Evolutionary conservation across 2,329 filamentous ascomycete genomes (phyloP), one percentile per base, ranked within the genome.

Genomic region (Penicillium sp.): DNA sequence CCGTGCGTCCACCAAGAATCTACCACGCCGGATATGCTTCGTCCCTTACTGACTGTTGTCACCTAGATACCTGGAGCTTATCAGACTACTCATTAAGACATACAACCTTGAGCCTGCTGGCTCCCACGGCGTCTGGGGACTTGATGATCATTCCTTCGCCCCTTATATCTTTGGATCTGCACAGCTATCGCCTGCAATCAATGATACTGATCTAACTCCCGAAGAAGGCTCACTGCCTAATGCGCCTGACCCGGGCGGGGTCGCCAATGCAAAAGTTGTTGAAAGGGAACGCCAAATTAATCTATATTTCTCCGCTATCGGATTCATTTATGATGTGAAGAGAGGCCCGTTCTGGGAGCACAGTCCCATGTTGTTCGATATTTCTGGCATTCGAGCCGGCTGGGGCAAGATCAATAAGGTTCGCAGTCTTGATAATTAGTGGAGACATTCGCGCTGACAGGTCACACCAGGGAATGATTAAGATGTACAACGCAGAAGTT

Each of bases 401-500:
- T 99, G 94, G 94, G 94, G 90, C 36, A 99, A 99, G 80, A 96
- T 99, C 70, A 97, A 99, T 77, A 93, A 93, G 80, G 84, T 84
- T 66, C 44, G 59, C 58, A 44, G 7, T 27, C 8, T 35, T 41
- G 21, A 13, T 39, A 6, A n/a, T 9, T 17, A 19, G 6, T 44
- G 36, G 39, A 15, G 49, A 23, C 52, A 17, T 38, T 52, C 33
- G 21, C 3, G 35, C 56, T 61, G 19, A 59, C 31, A 25, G 21
- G 42, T 42, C 7, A 29, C 6, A 39, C 2, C 25, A 89, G 87
- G 94, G 94, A 51, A 97, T 99, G 94, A 86, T 99, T 69, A 99
- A 97, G 77, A 99, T 99, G 94, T 99, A 93, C 78, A 92, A 96
- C 65, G 94, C 91, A 19, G 94, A 99, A 78, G 94, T 99, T 3